phyloP scores from a whole-genome alignment of 23 red algal species.

The Gracilaria gracilis region DNA sequence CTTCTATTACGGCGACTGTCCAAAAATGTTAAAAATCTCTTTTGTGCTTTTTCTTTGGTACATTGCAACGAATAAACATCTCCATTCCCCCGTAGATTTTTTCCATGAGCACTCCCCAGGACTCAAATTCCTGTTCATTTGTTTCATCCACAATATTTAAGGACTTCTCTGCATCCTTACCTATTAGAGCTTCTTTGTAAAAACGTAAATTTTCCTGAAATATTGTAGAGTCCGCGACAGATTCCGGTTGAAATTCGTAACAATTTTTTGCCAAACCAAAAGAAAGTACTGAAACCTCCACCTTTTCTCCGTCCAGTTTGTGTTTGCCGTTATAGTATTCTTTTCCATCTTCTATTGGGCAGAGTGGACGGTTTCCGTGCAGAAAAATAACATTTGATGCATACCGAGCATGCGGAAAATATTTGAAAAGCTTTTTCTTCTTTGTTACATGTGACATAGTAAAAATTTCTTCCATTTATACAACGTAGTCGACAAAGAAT shows the following conservation, averaged over 20 bases:
- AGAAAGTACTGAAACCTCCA: neutral
- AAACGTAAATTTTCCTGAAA: neutral
- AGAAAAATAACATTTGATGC: neutral
- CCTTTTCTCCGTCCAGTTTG: neutral
- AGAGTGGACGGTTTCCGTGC: no score
- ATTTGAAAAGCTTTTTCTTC: neutral
- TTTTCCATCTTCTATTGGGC: neutral
- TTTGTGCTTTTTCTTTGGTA: neutral
- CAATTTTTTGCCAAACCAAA: neutral
- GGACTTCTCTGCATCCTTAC: neutral
- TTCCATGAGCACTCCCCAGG: neutral
- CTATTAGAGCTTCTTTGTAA: neutral
- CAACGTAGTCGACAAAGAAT: neutral
- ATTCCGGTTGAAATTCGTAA: neutral
- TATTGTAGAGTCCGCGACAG: neutral
- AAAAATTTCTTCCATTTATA: neutral
- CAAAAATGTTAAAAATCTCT: neutral
- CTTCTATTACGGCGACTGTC: neutral
- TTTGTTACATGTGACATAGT: neutral
- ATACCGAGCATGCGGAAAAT: neutral
- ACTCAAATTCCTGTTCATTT: neutral
- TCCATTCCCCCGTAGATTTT: neutral
- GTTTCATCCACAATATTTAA: no score
- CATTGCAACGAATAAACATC: neutral
- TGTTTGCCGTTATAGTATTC: neutral